These are phyloP conservation scores for Phoma sp. DNA, from an alignment of 2,329 filamentous ascomycete species.

Conservation along the genomic window DNA sequence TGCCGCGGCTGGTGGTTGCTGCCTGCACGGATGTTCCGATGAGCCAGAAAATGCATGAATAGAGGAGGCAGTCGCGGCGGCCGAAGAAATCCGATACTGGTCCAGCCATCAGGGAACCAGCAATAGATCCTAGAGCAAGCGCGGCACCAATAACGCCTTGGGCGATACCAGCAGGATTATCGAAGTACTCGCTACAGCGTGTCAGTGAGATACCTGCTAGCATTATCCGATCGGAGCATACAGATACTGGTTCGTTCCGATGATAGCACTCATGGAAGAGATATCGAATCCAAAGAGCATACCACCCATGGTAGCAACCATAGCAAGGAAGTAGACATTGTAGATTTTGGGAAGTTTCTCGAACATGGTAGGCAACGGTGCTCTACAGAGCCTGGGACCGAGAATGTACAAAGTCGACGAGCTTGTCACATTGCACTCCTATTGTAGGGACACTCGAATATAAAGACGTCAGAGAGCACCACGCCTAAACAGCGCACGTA, in stretches of 20 bases:
- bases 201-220: not conserved
- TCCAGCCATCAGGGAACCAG: conserved; percentile 58
- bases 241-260: conserved; percentile 58
- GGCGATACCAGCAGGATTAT: conserved; percentile 55
- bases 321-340: conserved; percentile 61
- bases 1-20: conserved; percentile 45
- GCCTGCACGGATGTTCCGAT: conserved; percentile 51
- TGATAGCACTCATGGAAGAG: conserved; percentile 60
- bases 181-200: conserved; percentile 51
- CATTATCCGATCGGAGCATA: conserved; percentile 3
- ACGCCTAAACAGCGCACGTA: not conserved
- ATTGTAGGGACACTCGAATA: not conserved
- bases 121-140: conserved; percentile 57
- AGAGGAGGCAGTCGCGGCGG: conserved; percentile 54
- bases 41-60: conserved; percentile 57
- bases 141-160: conserved; percentile 59
- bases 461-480: not conserved
- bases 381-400: conserved; percentile 14
- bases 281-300: conserved; percentile 65
- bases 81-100: conserved; percentile 57
- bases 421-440: not conserved
- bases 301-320: conserved; percentile 60
- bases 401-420: not conserved
- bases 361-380: conserved; percentile 25
- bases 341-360: conserved; percentile 57